Percentiles rank a stretch among this genome's conserved stretches.
Conservation (phyloP, 2,329 filamentous ascomycete genomes). For the Leptographium galeiforme region DNA sequence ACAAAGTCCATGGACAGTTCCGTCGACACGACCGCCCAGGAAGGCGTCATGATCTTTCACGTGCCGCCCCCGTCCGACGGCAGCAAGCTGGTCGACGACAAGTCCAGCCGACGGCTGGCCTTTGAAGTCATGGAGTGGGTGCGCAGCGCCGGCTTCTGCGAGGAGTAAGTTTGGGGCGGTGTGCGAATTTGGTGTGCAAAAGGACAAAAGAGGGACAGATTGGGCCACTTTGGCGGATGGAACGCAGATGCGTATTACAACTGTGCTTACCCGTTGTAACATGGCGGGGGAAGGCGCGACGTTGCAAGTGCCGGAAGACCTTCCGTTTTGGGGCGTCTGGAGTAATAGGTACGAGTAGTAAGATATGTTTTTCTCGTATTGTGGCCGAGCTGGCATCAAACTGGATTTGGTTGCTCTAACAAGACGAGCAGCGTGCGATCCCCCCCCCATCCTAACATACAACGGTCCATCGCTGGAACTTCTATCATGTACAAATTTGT, state of each 20-base stretch:
- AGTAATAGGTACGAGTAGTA: too few species aligned
- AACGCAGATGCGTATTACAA: too few species aligned
- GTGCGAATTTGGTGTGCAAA: background rate
- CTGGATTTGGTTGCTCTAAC: background rate
- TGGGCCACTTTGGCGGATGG: background rate
- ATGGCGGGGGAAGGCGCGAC: too few species aligned
- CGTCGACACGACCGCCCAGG: constrained; percentile 28
- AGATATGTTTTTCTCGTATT: too few species aligned
- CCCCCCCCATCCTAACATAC: background rate
- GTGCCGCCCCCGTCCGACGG: constrained; percentile 18
- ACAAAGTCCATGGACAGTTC: constrained; percentile 17
- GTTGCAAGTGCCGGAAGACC: too few species aligned
- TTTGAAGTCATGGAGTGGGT: constrained; percentile 87
- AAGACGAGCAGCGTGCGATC: background rate
- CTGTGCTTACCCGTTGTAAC: too few species aligned
- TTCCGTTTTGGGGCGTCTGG: too few species aligned
- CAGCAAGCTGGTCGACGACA: constrained; percentile 41
- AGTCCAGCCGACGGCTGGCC: constrained; percentile 57
- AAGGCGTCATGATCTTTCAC: constrained; percentile 39
- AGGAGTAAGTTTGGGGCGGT: background rate
- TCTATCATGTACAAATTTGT: background rate
- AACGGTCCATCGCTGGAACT: background rate
- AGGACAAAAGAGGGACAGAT: background rate
- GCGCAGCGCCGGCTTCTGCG: constrained; percentile 13
- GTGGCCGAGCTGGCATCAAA: too few species aligned